Conservation (phyloP, 2,329 filamentous ascomycete species). For the Diaporthe nobilis region DNA sequence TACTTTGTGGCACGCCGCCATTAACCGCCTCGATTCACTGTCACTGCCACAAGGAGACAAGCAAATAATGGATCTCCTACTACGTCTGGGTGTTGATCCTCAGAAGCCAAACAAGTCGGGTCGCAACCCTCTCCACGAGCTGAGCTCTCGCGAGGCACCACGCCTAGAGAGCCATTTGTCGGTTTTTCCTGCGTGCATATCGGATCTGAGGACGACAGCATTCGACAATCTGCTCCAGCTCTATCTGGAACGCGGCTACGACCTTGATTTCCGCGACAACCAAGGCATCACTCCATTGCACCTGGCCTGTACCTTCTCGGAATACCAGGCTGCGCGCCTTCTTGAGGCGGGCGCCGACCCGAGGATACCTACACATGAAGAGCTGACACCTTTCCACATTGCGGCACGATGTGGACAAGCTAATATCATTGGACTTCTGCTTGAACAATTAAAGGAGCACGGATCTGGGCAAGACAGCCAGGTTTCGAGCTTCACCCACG, state of each 20-base stretch:
- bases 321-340: constrained; percentile 11
- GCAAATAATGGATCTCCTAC: neutral
- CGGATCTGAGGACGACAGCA: neutral
- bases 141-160: constrained; percentile 17
- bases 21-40: neutral
- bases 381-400: constrained; percentile 3
- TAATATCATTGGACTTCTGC: constrained; percentile 25
- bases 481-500: neutral
- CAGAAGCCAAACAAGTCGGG: constrained; percentile 9
- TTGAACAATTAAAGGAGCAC: neutral
- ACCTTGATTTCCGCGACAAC: neutral
- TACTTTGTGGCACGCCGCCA: constrained; percentile 21
- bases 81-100: constrained; percentile 12
- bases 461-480: neutral
- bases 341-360: neutral
- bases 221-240: neutral
- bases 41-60: constrained; percentile 7
- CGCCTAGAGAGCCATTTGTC: neutral
- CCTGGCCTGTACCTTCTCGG: constrained; percentile 27
- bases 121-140: constrained; percentile 2
- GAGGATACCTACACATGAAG: neutral
- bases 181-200: neutral
- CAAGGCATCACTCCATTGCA: constrained; percentile 16
- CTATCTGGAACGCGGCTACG: neutral
- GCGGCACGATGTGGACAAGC: constrained; percentile 9